Evolutionary conservation across 1,284 basidiomycete genomes (phyloP).

Genomic region (Pseudozyma tsukubaensis): DNA sequence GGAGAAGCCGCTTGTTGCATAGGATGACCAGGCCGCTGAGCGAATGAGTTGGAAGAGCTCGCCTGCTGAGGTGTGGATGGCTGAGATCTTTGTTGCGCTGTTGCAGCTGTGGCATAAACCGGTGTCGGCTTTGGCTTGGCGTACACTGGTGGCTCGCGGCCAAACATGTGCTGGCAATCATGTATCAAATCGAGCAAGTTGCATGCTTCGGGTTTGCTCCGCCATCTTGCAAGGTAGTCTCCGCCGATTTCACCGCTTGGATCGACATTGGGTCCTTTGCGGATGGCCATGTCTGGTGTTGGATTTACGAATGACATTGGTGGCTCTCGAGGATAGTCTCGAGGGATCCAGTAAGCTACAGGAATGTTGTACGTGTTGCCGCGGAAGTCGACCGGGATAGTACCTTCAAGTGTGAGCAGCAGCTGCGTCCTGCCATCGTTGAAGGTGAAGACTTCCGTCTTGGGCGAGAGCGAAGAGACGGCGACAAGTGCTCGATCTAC

Average conservation of each 20-base stretch:
- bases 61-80: slow-evolving; percentile 42
- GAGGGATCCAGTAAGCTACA: slow-evolving; percentile 79
- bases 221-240: slow-evolving; percentile 82
- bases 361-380: slow-evolving; percentile 90
- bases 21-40: slow-evolving; percentile 14
- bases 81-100: slow-evolving; percentile 39
- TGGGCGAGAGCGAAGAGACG: slow-evolving; percentile 80
- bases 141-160: slow-evolving; percentile 86
- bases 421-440: slow-evolving; percentile 93
- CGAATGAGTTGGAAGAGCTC: slow-evolving; percentile 11
- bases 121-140: slow-evolving; percentile 76
- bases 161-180: slow-evolving; percentile 83
- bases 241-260: slow-evolving; percentile 80
- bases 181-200: slow-evolving; percentile 77
- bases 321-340: slow-evolving; percentile 72
- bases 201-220: slow-evolving; percentile 85
- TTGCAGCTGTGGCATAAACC: slow-evolving; percentile 42
- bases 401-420: slow-evolving; percentile 87
- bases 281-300: slow-evolving; percentile 90
- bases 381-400: slow-evolving; percentile 86
- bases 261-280: slow-evolving; percentile 81
- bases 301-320: slow-evolving; percentile 95
- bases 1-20: slow-evolving; percentile 32
- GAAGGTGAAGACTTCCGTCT: slow-evolving; percentile 93
- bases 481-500: slow-evolving; percentile 76